Evolutionary conservation across 2,329 filamentous ascomycete species (phyloP), one percentile per base, ranked within the genome.

Genomic region (Daldinia sp.): DNA sequence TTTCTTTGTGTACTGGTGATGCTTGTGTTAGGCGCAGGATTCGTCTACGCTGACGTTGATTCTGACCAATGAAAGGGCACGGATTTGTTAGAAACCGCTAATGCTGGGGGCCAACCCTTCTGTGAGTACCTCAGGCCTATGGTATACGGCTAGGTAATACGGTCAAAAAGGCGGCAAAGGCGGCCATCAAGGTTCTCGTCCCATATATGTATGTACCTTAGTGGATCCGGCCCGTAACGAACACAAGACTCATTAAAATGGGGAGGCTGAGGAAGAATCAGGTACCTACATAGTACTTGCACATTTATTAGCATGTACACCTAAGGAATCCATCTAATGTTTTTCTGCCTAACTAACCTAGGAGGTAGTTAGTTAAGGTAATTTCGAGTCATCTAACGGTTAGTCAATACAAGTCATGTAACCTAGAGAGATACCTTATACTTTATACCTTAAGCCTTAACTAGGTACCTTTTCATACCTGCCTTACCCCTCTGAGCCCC

Each of bases 161-260:
- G 30, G 43, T 48, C 25, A 43, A 17, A 21, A 47, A 27, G 25
- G 25, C 23, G 23, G 27, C 11, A 11, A 30, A 30, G 19, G 25
- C 52, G 60, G 35, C 63, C 63, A 63, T 66, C 60, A 66, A 64
- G 61, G 64, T 66, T 58, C 60, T 61, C 27, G 3, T 43, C 21
- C 13, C 7, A 15, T 15, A n/a, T n/a, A n/a, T n/a, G n/a, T n/a
- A n/a, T n/a, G n/a, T n/a, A n/a, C n/a, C n/a, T n/a, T n/a, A 8
- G 39, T 45, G 39, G 39, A 7, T n/a, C 21, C 19, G 6, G 25
- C 21, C 39, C 21, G 39, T 45, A 23, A 23, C 11, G 10, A 21
- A 21, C 39, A 43, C 39, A 43, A 25, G 39, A n/a, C 21, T 43
- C 21, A 25, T 43, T 43, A 43, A 43, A 43, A 25, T 25, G 39